phyloP scores from a whole-genome alignment of 345 rosid genomes.

The Reutealis trisperma region DNA sequence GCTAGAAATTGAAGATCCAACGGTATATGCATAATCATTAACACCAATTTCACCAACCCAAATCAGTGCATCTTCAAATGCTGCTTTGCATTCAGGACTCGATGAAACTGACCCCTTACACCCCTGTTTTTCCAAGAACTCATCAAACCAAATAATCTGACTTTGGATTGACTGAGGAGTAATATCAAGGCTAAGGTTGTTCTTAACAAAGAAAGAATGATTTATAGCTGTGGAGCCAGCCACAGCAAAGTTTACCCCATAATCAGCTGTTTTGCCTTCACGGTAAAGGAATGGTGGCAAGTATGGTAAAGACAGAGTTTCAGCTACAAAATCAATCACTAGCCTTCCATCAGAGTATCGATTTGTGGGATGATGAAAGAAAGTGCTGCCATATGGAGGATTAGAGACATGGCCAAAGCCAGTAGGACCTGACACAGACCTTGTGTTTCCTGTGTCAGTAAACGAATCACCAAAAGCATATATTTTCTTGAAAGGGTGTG shows the following conservation, averaged over 20 bases:
- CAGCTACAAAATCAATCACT: constrained; percentile 77
- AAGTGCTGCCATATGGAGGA: constrained; percentile 76
- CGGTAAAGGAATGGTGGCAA: constrained; percentile 64
- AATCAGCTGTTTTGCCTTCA: constrained; percentile 19
- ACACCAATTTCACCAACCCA: constrained; percentile 98
- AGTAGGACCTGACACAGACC: constrained; percentile 56
- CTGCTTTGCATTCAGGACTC: constrained; percentile 36
- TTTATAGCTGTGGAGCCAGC: constrained; percentile 86
- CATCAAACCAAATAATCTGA: constrained; percentile 66
- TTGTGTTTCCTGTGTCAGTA: constrained; percentile 96
- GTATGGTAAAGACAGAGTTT: constrained; percentile 63
- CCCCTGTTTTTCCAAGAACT: constrained; percentile 53
- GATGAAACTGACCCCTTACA: constrained; percentile 31
- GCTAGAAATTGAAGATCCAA: constrained; percentile 54
- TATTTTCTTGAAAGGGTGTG: constrained; percentile 36
- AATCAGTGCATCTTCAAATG: constrained; percentile 59
- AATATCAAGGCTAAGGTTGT: constrained; percentile 61
- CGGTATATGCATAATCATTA: constrained; percentile 76
- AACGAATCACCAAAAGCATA: constrained; percentile 92
- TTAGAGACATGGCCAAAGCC: constrained; percentile 82
- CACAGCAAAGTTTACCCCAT: constrained; percentile 89
- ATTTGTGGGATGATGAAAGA: constrained; percentile 78
- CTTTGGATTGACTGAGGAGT: constrained; percentile 78
- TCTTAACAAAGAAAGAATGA: constrained; percentile 72
- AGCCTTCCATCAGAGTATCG: constrained; percentile 92